These are phyloP conservation scores for Moelleriella libera DNA, from an alignment of 2,329 filamentous ascomycete species.

Conservation along the genomic window DNA sequence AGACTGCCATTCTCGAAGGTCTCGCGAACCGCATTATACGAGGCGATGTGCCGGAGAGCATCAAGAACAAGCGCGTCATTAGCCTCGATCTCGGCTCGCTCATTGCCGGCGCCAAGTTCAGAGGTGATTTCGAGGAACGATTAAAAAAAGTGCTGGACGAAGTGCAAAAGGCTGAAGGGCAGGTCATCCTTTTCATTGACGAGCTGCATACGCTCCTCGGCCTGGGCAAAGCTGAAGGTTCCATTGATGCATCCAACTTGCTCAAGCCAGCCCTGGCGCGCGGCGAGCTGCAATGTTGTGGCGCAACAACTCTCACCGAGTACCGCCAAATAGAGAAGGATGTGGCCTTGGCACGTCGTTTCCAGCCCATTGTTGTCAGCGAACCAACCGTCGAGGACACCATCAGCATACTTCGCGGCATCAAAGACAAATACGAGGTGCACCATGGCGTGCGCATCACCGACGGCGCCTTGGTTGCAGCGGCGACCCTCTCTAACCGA, in stretches of 20 bases:
- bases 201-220: constrained; percentile 86
- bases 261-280: constrained; percentile 87
- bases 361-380: constrained; percentile 88
- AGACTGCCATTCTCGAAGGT: constrained; percentile 86
- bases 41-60: constrained; percentile 87
- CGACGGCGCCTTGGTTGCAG: constrained; percentile 80
- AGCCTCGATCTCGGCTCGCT: constrained; percentile 79
- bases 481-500: constrained; percentile 82
- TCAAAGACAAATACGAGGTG: constrained; percentile 95
- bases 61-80: constrained; percentile 87
- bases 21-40: constrained; percentile 79
- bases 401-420: constrained; percentile 86
- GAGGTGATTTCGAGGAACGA: constrained; percentile 91
- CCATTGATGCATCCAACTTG: constrained; percentile 90
- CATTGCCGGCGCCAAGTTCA: constrained; percentile 89
- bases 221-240: constrained; percentile 87
- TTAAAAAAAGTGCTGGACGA: constrained; percentile 84
- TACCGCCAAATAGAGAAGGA: constrained; percentile 94
- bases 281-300: constrained; percentile 88
- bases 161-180: constrained; percentile 75
- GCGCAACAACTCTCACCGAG: constrained; percentile 84
- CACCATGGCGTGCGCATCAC: constrained; percentile 94
- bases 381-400: constrained; percentile 87
- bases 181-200: constrained; percentile 89
- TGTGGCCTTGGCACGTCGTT: constrained; percentile 78